Conservation (phyloP, 441 rosid genomes). For the Lagerstroemia fauriei region DNA sequence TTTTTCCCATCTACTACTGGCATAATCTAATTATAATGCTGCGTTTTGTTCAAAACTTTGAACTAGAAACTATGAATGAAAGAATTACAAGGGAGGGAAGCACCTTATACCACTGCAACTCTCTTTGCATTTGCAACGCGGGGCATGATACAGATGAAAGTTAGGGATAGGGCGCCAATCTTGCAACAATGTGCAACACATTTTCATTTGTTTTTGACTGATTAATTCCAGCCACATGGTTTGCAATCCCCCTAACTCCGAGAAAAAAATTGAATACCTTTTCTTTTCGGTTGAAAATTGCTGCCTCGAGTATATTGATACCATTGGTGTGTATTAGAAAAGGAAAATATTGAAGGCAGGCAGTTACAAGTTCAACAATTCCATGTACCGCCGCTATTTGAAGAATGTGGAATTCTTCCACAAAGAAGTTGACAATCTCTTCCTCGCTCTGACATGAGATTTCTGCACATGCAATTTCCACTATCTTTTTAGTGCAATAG, state of each 20-base stretch:
- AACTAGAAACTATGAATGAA: no score
- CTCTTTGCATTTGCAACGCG: slow-evolving; percentile 15
- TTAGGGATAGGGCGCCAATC: slow-evolving; percentile 30
- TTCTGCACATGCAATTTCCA: not conserved
- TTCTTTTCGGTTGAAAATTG: slow-evolving; percentile 32
- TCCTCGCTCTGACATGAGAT: not conserved
- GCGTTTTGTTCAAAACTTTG: no score
- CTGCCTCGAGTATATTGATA: slow-evolving; percentile 36
- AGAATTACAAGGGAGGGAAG: no score
- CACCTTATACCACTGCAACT: no score
- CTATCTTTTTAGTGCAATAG: not conserved
- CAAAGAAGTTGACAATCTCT: no score
- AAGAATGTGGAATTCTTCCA: not conserved
- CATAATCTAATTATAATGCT: no score
- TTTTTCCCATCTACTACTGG: no score
- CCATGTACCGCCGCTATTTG: slow-evolving; percentile 35
- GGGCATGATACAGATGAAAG: slow-evolving; percentile 38
- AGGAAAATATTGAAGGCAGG: slow-evolving; percentile 35
- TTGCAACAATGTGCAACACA: slow-evolving; percentile 42
- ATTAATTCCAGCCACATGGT: slow-evolving; percentile 22
- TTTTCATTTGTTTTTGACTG: slow-evolving; percentile 22
- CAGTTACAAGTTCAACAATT: slow-evolving; percentile 29
- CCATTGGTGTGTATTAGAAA: slow-evolving; percentile 13
- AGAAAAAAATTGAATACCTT: slow-evolving; percentile 37
- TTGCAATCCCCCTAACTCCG: slow-evolving; percentile 35